Evolutionary conservation across 129 eudicot genomes (phyloP), one percentile per base, ranked within the genome.

Genomic region (Helianthus tuberosus): DNA sequence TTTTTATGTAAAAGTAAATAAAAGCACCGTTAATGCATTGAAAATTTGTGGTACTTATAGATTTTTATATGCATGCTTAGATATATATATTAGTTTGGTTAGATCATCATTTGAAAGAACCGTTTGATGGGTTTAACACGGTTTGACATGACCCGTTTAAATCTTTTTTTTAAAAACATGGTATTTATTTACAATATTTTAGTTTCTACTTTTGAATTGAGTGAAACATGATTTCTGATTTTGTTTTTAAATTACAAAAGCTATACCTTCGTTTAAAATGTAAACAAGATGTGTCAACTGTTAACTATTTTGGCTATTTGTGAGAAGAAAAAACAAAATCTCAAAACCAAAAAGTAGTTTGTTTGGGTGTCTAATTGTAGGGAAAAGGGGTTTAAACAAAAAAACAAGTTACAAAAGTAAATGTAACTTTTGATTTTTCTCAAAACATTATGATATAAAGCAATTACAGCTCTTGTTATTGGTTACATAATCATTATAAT

Each of bases 341-440:
- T 67, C 75, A 59, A 47, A 77, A 29, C 75, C 80, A 76, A 67
- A 73, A 79, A 64, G 83, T 72, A 64, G 75, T 65, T 72, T 79
- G 69, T 64, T 79, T 72, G 73, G 61, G 65, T 66, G 80, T 75
- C 73, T 66, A 66, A 76, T 71, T 76, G 73, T 63, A 54, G 72
- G 75, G 73, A 63, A 79, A 79, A 79, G n/a, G 62, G 53, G 25
- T 62, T 64, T 29, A 64, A 65, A 64, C 52, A 76, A 54, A 54
- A 54, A 27, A 78, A 10, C 78, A 64, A 65, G 74, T 72, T 64
- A 79, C 61, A 79, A 79, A 79, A 79, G 83, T 72, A 79, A 77
- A 72, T 79, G 74, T 79, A 72, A 79, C 83, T 79, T 79, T 79
- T 72, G 83, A 79, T 64, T 79, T 79, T 78, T 72, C 74, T 54